phyloP scores from a whole-genome alignment of 2,329 filamentous ascomycete genomes.

The Calonectria hongkongensis region DNA sequence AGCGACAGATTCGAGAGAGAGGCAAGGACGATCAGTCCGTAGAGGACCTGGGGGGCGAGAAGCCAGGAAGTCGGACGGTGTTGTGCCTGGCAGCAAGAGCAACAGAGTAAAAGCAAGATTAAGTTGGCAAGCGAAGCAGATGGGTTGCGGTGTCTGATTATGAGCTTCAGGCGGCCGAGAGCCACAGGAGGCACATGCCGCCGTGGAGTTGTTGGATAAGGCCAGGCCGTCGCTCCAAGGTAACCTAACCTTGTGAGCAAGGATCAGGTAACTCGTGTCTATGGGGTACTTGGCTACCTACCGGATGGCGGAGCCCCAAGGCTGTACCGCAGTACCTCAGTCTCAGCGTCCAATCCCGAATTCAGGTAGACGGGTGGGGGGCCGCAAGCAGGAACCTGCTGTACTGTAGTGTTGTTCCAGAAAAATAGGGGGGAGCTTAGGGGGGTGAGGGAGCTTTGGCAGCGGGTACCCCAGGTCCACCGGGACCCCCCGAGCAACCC shows the following conservation, averaged over 20 bases:
- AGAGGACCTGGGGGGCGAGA: conserved; percentile 36
- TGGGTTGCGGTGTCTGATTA: conserved; percentile 40
- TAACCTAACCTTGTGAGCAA: conserved; percentile 34
- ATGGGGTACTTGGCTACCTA: conserved; percentile 30
- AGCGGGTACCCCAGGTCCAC: conserved; percentile 34
- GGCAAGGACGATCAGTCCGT: conserved; percentile 46
- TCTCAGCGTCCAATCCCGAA: conserved; percentile 27
- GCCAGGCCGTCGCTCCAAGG: conserved; percentile 33
- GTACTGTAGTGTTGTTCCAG: conserved; percentile 51
- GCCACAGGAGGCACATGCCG: conserved; percentile 42
- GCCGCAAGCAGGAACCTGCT: conserved; percentile 42
- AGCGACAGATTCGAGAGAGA: conserved; percentile 51
- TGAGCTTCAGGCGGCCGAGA: conserved; percentile 40
- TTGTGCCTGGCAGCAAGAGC: conserved; percentile 26
- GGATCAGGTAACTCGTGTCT: conserved; percentile 31
- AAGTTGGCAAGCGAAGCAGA: conserved; percentile 24
- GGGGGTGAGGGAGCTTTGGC: conserved; percentile 25
- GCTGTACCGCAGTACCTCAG: conserved; percentile 23
- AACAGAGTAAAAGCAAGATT: conserved; percentile 28
- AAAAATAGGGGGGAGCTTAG: conserved; percentile 50
- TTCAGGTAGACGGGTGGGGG: conserved; percentile 44
- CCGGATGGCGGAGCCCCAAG: conserved; percentile 14
- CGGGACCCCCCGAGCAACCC: conserved; percentile 28
- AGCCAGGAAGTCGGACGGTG: conserved; percentile 30
- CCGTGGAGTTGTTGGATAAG: conserved; percentile 44